phyloP scores from a whole-genome alignment of 108 stramenopile genomes.

The Schizochytrium sp. region DNA sequence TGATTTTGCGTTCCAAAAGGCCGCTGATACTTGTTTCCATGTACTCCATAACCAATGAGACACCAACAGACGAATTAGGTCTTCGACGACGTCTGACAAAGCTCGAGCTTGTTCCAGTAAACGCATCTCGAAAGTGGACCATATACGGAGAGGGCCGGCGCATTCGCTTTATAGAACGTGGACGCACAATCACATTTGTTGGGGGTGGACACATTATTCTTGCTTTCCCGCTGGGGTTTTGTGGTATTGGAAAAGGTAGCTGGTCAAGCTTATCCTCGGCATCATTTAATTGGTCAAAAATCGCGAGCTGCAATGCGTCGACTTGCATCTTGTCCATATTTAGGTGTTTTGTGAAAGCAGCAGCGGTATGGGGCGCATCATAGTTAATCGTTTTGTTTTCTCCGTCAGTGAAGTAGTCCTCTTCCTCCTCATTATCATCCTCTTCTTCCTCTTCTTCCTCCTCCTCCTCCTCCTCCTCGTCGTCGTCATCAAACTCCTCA shows the following conservation, averaged over 20 bases:
- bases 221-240: not conserved
- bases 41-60: slow-evolving; percentile 30
- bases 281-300: too few relatives aligned
- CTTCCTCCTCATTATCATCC: not conserved
- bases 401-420: not conserved
- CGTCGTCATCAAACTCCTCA: slow-evolving; percentile 15
- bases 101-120: slow-evolving; percentile 24
- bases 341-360: not conserved
- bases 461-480: not conserved
- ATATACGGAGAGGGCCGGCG: slow-evolving; percentile 16
- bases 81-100: not conserved
- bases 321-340: too few relatives aligned
- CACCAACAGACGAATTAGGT: not conserved
- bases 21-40: not conserved
- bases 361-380: not conserved
- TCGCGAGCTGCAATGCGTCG: too few relatives aligned
- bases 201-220: not conserved
- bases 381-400: not conserved
- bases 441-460: slow-evolving; percentile 26
- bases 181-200: not conserved
- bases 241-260: not conserved
- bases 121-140: slow-evolving; percentile 35
- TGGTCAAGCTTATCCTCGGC: not conserved
- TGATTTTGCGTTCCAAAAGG: not conserved
- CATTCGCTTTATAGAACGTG: not conserved